Percentiles rank a stretch among this genome's conserved stretches.
phyloP scores from a whole-genome alignment of 2,329 filamentous ascomycete genomes.

The Clonostachys solani region DNA sequence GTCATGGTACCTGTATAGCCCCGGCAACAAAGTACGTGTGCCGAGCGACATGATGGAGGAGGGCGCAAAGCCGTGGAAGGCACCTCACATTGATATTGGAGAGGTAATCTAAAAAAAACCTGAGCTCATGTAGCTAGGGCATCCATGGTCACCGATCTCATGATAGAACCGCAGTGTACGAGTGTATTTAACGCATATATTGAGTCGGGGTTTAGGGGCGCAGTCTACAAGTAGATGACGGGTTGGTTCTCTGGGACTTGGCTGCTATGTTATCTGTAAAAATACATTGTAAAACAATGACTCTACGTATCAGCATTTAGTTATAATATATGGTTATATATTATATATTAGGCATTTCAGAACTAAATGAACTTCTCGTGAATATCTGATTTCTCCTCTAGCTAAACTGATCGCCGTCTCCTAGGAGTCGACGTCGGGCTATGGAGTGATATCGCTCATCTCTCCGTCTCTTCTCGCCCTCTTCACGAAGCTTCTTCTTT shows the following conservation, averaged over 20 bases:
- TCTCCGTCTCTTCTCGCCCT: conserved; percentile 36
- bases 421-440: conserved; percentile 48
- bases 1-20: conserved; percentile 94
- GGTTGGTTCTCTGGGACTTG: too few species aligned
- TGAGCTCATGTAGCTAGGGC: too few species aligned
- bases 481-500: conserved; percentile 68
- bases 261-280: conserved; percentile 19
- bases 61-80: conserved; percentile 59
- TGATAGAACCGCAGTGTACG: too few species aligned
- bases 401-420: conserved; percentile 64
- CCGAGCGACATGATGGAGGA: conserved; percentile 67
- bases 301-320: conserved; percentile 14
- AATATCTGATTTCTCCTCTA: conserved; percentile 16
- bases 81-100: conserved; percentile 65
- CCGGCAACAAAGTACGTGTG: conserved; percentile 57
- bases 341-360: conserved; percentile 11
- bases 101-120: conserved; percentile 50
- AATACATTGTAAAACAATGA: conserved; percentile 31
- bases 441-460: conserved; percentile 38
- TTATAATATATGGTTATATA: conserved; percentile 7
- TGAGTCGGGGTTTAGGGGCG: too few species aligned
- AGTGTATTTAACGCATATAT: too few species aligned
- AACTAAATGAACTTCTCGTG: neutral
- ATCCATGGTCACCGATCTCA: too few species aligned
- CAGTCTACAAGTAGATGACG: too few species aligned